Evolutionary conservation across 2,329 filamentous ascomycete species (phyloP).

Genomic region (Diplodia seriata): DNA sequence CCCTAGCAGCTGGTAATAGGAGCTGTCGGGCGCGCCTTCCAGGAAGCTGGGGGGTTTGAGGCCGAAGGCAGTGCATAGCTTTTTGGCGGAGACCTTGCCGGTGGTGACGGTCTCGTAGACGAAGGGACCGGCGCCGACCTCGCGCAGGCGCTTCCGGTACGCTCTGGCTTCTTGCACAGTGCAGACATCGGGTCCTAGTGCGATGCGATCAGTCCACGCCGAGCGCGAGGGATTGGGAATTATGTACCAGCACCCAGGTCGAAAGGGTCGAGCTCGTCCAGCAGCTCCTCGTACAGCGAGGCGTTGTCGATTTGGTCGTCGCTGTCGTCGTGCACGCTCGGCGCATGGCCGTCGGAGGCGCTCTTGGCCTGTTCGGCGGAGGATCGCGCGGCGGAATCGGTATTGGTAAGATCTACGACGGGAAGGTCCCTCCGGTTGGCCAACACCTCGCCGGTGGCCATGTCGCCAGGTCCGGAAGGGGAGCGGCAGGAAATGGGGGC

Average conservation of each 20-base stretch:
- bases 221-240: neutral
- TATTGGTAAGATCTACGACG: slow-evolving; percentile 23
- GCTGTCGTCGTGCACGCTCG: slow-evolving; percentile 34
- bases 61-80: slow-evolving; percentile 85
- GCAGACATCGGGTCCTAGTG: slow-evolving; percentile 42
- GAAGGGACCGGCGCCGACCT: slow-evolving; percentile 79
- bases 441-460: slow-evolving; percentile 32
- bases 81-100: slow-evolving; percentile 76
- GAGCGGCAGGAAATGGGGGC: slow-evolving; percentile 14
- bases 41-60: slow-evolving; percentile 77
- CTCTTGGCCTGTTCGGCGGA: slow-evolving; percentile 24
- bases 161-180: slow-evolving; percentile 64
- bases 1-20: slow-evolving; percentile 76
- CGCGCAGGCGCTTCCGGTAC: slow-evolving; percentile 74
- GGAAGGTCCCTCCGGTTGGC: slow-evolving; percentile 28
- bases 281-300: slow-evolving; percentile 38
- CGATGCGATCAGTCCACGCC: slow-evolving; percentile 21
- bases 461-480: slow-evolving; percentile 17
- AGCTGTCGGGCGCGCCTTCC: slow-evolving; percentile 73
- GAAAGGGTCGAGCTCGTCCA: slow-evolving; percentile 34
- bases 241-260: slow-evolving; percentile 31
- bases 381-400: slow-evolving; percentile 27
- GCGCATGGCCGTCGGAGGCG: slow-evolving; percentile 25
- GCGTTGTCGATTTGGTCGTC: slow-evolving; percentile 44
- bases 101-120: slow-evolving; percentile 73